Evolutionary conservation across 2,329 filamentous ascomycete species (phyloP).

Genomic region (Arthrobotrys musiformis): DNA sequence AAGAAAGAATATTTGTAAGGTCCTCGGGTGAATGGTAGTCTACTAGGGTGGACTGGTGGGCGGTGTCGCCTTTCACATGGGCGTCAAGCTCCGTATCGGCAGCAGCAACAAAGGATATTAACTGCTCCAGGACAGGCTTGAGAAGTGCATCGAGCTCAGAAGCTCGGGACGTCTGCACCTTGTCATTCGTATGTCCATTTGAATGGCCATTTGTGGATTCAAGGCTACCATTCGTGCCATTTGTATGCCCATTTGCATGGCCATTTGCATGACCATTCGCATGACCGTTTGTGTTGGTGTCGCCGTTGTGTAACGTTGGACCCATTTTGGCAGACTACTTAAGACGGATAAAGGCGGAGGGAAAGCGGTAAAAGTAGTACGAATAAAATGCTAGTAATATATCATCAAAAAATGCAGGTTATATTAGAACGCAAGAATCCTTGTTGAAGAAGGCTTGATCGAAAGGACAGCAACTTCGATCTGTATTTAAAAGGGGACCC

Average conservation of each 20-base stretch:
- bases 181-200: constrained; percentile 15
- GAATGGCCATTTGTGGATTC: constrained; percentile 16
- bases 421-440: constrained; percentile 4
- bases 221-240: constrained; percentile 19
- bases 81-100: constrained; percentile 36
- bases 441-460: neutral
- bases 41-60: constrained; percentile 32
- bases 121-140: constrained; percentile 31
- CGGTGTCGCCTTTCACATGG: constrained; percentile 15
- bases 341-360: neutral
- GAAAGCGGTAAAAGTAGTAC: neutral
- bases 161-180: constrained; percentile 13
- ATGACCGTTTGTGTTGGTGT: constrained; percentile 33
- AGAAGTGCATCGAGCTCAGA: constrained; percentile 40
- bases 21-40: constrained; percentile 50
- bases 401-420: neutral
- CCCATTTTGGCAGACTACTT: constrained; percentile 25
- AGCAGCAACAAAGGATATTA: constrained; percentile 39
- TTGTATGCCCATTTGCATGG: neutral
- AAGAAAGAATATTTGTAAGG: constrained; percentile 33
- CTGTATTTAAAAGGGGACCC: constrained; percentile 6
- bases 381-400: neutral
- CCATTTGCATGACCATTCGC: constrained; percentile 23
- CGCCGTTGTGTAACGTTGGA: constrained; percentile 40
- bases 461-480: neutral